A percentile compares a stretch with the other conserved stretches of the same genome.
These are phyloP conservation scores for Bonia amplexicaulis DNA, from an alignment of 176 grass and related monocot genomes.

Conservation along the genomic window DNA sequence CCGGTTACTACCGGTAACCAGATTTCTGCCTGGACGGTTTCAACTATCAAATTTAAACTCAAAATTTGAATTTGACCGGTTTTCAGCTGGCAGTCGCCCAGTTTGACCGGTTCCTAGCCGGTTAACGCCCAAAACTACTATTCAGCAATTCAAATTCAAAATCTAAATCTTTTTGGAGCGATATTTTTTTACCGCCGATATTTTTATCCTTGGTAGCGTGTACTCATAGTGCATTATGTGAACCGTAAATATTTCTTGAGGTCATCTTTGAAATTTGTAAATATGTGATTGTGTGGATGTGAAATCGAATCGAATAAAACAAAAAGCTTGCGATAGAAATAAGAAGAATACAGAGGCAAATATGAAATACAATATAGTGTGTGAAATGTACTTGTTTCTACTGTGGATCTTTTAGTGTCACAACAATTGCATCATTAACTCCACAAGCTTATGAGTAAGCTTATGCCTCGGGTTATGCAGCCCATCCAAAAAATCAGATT, in stretches of 20 bases:
- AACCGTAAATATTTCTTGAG: not conserved
- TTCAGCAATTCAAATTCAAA: too few relatives aligned
- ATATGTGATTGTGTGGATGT: not conserved
- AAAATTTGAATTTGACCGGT: too few relatives aligned
- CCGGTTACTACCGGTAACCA: too few relatives aligned
- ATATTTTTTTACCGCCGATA: too few relatives aligned
- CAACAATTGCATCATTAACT: not conserved
- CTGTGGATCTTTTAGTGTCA: not conserved
- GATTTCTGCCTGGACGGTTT: too few relatives aligned
- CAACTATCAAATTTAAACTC: too few relatives aligned
- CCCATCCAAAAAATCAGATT: not conserved
- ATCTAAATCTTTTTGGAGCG: too few relatives aligned
- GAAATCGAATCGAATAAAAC: not conserved
- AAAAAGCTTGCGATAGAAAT: not conserved
- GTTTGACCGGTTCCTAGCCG: too few relatives aligned
- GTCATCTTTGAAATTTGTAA: not conserved
- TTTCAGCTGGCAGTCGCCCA: too few relatives aligned
- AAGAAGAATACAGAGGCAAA: not conserved
- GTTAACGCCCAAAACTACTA: too few relatives aligned
- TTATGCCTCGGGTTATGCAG: not conserved
- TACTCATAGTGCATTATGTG: not conserved
- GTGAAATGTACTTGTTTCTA: not conserved
- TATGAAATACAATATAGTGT: not conserved
- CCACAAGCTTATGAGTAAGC: not conserved
- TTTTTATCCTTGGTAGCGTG: not conserved